phyloP scores from a whole-genome alignment of 805 yeast species.

The Candida coleopterorum region DNA sequence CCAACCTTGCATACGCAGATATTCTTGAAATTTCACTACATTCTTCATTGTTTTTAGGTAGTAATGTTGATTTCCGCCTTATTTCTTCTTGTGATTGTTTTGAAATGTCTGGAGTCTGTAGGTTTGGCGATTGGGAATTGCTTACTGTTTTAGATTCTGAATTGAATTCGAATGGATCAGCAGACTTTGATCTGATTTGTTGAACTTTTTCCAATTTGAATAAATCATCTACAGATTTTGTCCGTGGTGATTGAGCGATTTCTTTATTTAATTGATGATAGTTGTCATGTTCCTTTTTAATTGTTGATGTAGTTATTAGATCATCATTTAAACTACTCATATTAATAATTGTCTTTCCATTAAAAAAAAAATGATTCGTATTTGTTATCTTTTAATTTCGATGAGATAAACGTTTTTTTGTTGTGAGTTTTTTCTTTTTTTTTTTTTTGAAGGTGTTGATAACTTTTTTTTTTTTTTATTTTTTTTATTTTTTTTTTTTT shows the following conservation, averaged over 20 bases:
- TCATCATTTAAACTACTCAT: slow-evolving; percentile 10
- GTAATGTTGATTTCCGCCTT: slow-evolving; percentile 13
- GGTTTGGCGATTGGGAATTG: slow-evolving; percentile 14
- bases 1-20: slow-evolving; percentile 70
- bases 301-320: slow-evolving; percentile 4
- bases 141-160: slow-evolving; percentile 10
- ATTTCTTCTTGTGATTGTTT: slow-evolving; percentile 8
- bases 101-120: not conserved
- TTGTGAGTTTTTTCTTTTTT: slow-evolving; percentile 6
- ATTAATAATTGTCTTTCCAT: not conserved
- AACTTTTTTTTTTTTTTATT: no score
- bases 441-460: slow-evolving; percentile 1
- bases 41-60: slow-evolving; percentile 12
- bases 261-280: slow-evolving; percentile 1
- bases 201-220: slow-evolving; percentile 1
- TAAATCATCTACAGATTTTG: not conserved
- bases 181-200: not conserved
- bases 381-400: slow-evolving; percentile 1
- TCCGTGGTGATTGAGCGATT: slow-evolving; percentile 3
- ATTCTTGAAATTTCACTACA: slow-evolving; percentile 25
- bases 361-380: not conserved
- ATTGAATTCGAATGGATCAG: not conserved
- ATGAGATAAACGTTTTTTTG: slow-evolving; percentile 10
- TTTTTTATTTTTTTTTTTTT: no score
- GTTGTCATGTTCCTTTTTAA: not conserved